phyloP scores from a whole-genome alignment of 768 basidiomycete species.

The Agaricus subrufescens region DNA sequence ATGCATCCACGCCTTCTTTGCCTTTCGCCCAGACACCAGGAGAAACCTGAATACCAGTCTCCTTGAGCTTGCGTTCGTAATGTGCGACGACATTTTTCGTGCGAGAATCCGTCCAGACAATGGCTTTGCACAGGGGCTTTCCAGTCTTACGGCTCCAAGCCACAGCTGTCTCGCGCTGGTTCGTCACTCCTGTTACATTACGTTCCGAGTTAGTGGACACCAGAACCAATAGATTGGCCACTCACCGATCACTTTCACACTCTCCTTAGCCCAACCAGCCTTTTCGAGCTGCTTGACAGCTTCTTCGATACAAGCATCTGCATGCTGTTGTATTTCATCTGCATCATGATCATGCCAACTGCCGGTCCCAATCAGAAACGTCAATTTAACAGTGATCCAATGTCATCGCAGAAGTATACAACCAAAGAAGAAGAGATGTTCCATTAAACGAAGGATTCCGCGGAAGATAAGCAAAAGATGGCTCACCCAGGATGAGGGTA shows the following conservation, averaged over 20 bases:
- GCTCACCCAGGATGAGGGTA: constrained; percentile 80
- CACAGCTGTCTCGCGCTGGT: constrained; percentile 94
- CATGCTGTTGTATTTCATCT: constrained; percentile 70
- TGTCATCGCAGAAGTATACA: background rate
- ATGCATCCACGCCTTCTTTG: constrained; percentile 56
- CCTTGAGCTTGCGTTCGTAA: constrained; percentile 65
- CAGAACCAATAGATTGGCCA: constrained; percentile 9
- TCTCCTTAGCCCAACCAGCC: constrained; percentile 71
- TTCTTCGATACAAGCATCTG: constrained; percentile 69
- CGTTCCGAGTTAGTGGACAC: background rate
- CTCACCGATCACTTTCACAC: constrained; percentile 90
- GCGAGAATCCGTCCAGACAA: constrained; percentile 97
- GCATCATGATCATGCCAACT: constrained; percentile 98
- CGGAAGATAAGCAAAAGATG: background rate
- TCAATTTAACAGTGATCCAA: background rate
- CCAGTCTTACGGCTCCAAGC: constrained; percentile 92
- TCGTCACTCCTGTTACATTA: constrained; percentile 71
- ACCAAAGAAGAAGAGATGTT: background rate
- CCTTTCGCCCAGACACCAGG: constrained; percentile 68
- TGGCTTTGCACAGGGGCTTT: constrained; percentile 80
- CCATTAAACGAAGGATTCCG: background rate
- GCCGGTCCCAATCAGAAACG: constrained; percentile 37
- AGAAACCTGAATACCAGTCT: constrained; percentile 70
- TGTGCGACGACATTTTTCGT: constrained; percentile 84
- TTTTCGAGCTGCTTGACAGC: constrained; percentile 68